Evolutionary conservation across 306 rosid species (phyloP).

Genomic region (Pyrus pyrifolia): DNA sequence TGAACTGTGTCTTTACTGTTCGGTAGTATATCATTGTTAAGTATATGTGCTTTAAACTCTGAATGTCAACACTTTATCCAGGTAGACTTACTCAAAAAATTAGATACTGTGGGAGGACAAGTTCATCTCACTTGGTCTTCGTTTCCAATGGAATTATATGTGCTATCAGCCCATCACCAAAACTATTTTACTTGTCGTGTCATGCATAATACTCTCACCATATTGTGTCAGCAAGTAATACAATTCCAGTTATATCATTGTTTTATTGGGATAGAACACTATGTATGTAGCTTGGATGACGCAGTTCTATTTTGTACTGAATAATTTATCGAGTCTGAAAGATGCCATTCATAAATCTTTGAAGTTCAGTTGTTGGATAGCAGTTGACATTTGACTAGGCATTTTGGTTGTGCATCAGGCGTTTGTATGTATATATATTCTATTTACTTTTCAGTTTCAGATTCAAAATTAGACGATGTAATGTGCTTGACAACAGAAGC

Average conservation of each 20-base stretch:
- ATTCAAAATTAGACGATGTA: conserved; percentile 30
- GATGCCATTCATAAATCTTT: background rate
- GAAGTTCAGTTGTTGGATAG: background rate
- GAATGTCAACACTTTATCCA: too few species aligned
- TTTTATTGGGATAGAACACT: background rate
- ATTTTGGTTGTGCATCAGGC: background rate
- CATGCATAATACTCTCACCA: background rate
- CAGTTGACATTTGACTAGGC: background rate
- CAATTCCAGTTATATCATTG: background rate
- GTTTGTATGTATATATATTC: background rate
- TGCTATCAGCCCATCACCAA: background rate
- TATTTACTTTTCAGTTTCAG: conserved; percentile 23
- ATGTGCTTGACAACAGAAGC: conserved; percentile 30
- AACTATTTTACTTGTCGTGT: background rate
- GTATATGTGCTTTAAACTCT: too few species aligned
- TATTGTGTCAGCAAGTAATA: too few species aligned
- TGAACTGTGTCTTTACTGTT: background rate
- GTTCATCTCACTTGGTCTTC: background rate
- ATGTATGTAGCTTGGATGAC: background rate
- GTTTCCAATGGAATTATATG: background rate
- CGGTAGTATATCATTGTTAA: too few species aligned
- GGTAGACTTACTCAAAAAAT: too few species aligned
- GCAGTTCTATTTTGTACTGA: background rate
- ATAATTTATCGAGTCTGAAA: background rate
- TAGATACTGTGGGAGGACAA: too few species aligned